Base-by-base conservation (phyloP, 345 rosid genomes). In the Populus davidiana region DNA sequence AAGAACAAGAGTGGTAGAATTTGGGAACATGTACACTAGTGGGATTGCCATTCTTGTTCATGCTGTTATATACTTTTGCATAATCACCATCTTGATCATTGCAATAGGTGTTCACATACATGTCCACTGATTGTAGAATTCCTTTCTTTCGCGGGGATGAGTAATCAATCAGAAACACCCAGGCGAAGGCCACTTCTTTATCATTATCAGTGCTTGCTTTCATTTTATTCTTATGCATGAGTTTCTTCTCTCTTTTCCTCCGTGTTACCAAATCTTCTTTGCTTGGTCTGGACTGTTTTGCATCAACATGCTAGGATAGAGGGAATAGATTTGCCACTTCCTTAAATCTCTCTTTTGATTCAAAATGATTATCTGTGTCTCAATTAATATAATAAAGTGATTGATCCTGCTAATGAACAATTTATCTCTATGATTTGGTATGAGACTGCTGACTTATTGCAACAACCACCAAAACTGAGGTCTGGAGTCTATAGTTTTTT, bases 11-110 rank as follows among this genome's bases (percentile, higher is more conserved):
- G 91, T 95, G 67, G 81, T 92, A 14, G 99, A 95, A 79, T 95
- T 95, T 33, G 99, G 98, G n/a, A 95, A 93, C 89, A 90, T 93
- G 98, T 79, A 76, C 25, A 95, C 97, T 3, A 93, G 99, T 67
- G 98, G 97, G 78, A 93, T 93, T 17, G 85, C 99, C 1, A 93
- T 96, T 49, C 87, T 96, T 63, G 73, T 92, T 76, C 98, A 96
- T 67, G 99, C 99, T n/a, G 35, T 96, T 49, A 86, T 92, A 61
- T 96, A 85, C 81, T 91, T 96, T 23, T 91, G 98, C 78, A 87
- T 96, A 54, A 54, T 89, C 79, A 93, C 98, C 29, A 90, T 96
- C 88, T 86, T 96, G 85, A 79, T 90, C 62, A 62, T 96, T 33
- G 98, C 99, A 39, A 72, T 96, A 64, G 92, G 93, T 3, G 66